These are phyloP conservation scores for Ophiocordyceps camponoti-rufipedis DNA, from an alignment of 2,329 filamentous ascomycete species.

Conservation along the genomic window DNA sequence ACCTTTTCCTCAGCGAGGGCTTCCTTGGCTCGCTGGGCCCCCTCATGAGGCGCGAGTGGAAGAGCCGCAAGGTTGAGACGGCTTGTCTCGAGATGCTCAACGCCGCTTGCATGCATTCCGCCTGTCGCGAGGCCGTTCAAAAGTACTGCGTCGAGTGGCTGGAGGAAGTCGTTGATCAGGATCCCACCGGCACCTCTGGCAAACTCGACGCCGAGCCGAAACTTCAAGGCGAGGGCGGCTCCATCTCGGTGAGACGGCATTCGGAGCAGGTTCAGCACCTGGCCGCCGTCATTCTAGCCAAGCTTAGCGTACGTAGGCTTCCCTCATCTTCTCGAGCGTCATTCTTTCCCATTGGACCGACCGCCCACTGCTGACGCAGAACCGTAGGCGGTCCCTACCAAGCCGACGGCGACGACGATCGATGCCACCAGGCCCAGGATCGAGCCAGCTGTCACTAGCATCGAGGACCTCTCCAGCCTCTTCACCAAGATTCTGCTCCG, in stretches of 20 bases:
- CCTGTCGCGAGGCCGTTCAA: constrained; percentile 66
- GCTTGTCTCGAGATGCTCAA: constrained; percentile 80
- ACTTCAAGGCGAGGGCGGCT: constrained; percentile 39
- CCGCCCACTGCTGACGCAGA: constrained; percentile 28
- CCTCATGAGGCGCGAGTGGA: constrained; percentile 62
- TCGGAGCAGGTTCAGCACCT: constrained; percentile 43
- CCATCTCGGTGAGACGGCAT: constrained; percentile 41
- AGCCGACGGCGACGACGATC: constrained; percentile 15
- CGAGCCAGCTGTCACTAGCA: constrained; percentile 36
- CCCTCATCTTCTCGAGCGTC: too few species aligned
- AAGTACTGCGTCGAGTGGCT: constrained; percentile 81
- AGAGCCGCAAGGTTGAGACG: constrained; percentile 71
- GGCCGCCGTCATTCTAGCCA: constrained; percentile 60
- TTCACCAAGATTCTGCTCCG: constrained; percentile 49
- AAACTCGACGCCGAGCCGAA: constrained; percentile 33
- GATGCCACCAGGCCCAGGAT: constrained; percentile 24
- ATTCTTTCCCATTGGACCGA: constrained; percentile 2
- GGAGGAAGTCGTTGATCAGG: constrained; percentile 62
- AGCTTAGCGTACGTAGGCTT: constrained; percentile 33
- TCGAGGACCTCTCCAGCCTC: constrained; percentile 45
- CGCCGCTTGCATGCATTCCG: constrained; percentile 70
- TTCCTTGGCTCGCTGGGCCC: constrained; percentile 64
- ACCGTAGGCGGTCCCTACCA: constrained; percentile 34
- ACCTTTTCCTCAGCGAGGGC: constrained; percentile 73
- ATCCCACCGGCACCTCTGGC: constrained; percentile 35